phyloP scores from a whole-genome alignment of 2,329 filamentous ascomycete genomes.

The Fusarium acutatum region DNA sequence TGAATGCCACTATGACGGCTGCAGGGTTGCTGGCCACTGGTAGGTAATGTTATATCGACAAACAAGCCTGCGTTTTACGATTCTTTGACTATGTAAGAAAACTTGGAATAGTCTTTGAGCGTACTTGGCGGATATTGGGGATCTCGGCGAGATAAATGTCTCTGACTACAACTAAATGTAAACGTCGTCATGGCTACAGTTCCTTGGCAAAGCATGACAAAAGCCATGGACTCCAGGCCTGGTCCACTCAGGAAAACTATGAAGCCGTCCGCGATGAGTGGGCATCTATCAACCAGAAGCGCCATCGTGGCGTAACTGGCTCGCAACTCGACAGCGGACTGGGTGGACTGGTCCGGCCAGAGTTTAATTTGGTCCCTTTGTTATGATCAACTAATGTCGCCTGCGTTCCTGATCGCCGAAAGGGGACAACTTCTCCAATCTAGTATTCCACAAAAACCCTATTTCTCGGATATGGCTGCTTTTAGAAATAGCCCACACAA shows the following conservation, averaged over 20 bases:
- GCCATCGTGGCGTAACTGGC: constrained; percentile 10
- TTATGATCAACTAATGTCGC: background rate
- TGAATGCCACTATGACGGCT: constrained; percentile 6
- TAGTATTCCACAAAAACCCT: constrained; percentile 3
- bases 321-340: background rate
- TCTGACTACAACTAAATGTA: background rate
- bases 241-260: constrained; percentile 25
- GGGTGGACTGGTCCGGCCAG: constrained; percentile 19
- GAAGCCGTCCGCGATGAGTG: constrained; percentile 16
- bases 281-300: background rate
- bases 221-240: background rate
- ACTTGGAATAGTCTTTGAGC: background rate
- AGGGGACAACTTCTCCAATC: background rate
- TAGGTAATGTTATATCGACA: background rate
- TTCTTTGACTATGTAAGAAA: background rate
- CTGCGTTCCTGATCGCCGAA: constrained; percentile 17
- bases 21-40: background rate
- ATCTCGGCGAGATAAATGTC: constrained; percentile 22
- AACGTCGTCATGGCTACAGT: background rate
- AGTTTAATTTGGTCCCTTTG: constrained; percentile 14
- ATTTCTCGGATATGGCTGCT: constrained; percentile 7
- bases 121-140: background rate
- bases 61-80: background rate
- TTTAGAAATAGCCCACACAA: background rate
- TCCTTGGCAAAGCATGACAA: constrained; percentile 5